Evolutionary conservation across 257 asterid genomes (phyloP).

Genomic region (Galeopsis tetrahit): DNA sequence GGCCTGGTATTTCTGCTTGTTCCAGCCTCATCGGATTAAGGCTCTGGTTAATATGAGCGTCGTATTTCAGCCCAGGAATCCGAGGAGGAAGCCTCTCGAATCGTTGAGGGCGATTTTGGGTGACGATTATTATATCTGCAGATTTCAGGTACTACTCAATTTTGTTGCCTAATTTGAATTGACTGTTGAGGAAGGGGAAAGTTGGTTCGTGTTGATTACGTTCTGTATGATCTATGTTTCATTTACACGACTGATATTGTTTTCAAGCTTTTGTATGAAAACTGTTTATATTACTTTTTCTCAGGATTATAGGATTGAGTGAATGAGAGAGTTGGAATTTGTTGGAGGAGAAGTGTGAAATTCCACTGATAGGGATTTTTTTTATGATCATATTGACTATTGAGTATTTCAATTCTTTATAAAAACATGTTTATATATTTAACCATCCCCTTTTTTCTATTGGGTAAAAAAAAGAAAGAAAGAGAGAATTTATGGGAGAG

Average conservation of each 20-base stretch:
- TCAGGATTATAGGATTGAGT: neutral
- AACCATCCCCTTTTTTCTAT: too few relatives aligned
- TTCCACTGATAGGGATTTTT: neutral
- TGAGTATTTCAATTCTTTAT: too few relatives aligned
- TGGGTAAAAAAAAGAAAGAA: too few relatives aligned
- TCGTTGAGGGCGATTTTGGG: constrained; percentile 69
- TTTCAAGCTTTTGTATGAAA: too few relatives aligned
- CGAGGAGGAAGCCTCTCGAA: constrained; percentile 58
- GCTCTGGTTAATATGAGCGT: constrained; percentile 83
- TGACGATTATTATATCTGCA: constrained; percentile 86
- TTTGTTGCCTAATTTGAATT: neutral
- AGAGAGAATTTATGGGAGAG: too few relatives aligned
- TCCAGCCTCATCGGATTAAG: constrained; percentile 77
- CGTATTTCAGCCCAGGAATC: constrained; percentile 65
- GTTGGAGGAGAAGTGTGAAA: neutral
- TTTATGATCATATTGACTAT: neutral
- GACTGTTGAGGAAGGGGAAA: neutral
- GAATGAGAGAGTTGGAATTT: neutral
- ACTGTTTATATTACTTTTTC: too few relatives aligned
- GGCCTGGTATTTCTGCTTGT: constrained; percentile 79
- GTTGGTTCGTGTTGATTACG: too few relatives aligned
- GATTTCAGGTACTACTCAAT: constrained; percentile 68
- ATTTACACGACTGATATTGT: too few relatives aligned
- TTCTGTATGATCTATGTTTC: too few relatives aligned
- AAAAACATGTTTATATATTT: too few relatives aligned